Conservation (phyloP, 1,284 basidiomycete genomes). For the Moniliophthora roreri region DNA sequence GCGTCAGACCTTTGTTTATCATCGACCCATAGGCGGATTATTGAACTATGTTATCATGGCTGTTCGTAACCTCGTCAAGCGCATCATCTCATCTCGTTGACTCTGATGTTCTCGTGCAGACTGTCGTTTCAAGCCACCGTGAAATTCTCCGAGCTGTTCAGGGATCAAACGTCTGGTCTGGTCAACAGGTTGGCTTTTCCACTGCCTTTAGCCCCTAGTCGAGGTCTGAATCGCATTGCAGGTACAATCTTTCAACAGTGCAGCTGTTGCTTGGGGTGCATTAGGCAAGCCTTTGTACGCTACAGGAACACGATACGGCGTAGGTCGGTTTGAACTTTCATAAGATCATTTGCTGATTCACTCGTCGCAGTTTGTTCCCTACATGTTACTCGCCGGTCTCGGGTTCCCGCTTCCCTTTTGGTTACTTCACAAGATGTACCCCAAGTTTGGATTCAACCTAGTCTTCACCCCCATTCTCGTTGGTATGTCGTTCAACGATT, state of each 20-base stretch:
- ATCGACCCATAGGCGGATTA: conserved; percentile 21
- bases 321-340: conserved; percentile 30
- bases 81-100: background rate
- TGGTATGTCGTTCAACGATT: conserved; percentile 22
- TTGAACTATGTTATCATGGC: conserved; percentile 36
- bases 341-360: background rate
- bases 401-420: conserved; percentile 38
- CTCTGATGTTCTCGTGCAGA: conserved; percentile 17
- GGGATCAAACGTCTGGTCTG: conserved; percentile 44
- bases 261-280: conserved; percentile 47
- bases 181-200: conserved; percentile 22
- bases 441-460: conserved; percentile 32
- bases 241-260: conserved; percentile 36
- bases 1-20: background rate
- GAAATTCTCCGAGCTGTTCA: conserved; percentile 36
- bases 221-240: conserved; percentile 1
- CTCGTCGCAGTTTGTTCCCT: conserved; percentile 28
- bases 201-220: background rate
- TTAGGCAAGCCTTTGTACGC: conserved; percentile 42
- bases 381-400: conserved; percentile 36
- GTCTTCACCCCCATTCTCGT: conserved; percentile 35
- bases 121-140: conserved; percentile 30
- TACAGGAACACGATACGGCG: conserved; percentile 33
- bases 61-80: conserved; percentile 17
- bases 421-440: conserved; percentile 35